Percentiles rank a stretch among this genome's conserved stretches.
phyloP scores from a whole-genome alignment of 2,329 filamentous ascomycete species.

The Scedosporium minutisporum region DNA sequence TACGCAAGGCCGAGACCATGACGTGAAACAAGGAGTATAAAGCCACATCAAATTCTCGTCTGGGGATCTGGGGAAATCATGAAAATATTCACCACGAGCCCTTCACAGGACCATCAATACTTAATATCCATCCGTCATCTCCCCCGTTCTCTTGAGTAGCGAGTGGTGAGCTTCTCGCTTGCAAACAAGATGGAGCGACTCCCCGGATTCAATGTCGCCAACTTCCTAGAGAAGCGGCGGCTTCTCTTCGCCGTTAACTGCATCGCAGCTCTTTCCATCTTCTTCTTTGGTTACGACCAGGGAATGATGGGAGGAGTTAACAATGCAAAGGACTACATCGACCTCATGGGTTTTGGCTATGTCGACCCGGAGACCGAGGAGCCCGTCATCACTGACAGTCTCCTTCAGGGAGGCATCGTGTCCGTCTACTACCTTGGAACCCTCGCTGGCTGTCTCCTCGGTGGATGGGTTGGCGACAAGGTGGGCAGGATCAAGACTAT shows the following conservation, averaged over 20 bases:
- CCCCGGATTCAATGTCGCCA: slow-evolving; percentile 27
- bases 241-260: slow-evolving; percentile 54
- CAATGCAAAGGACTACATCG: slow-evolving; percentile 52
- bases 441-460: slow-evolving; percentile 51
- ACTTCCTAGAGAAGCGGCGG: slow-evolving; percentile 42
- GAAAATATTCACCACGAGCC: no score
- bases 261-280: slow-evolving; percentile 54
- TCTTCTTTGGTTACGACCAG: slow-evolving; percentile 56
- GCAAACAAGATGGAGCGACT: slow-evolving; percentile 2
- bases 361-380: slow-evolving; percentile 34
- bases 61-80: no score
- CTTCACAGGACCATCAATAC: no score
- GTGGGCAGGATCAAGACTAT: slow-evolving; percentile 56
- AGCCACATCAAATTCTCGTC: no score
- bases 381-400: slow-evolving; percentile 47
- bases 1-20: no score
- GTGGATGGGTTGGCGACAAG: slow-evolving; percentile 55
- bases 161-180: no score
- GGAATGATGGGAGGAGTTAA: slow-evolving; percentile 57
- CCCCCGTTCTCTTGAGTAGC: no score
- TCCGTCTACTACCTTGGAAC: slow-evolving; percentile 43
- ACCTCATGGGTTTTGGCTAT: slow-evolving; percentile 56
- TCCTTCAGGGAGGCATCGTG: slow-evolving; percentile 24
- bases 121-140: no score
- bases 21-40: no score